Percentiles rank a stretch among this genome's conserved stretches.
These are phyloP conservation scores for Hyphopichia pseudoburtonii DNA, from an alignment of 1,139 yeast species.

Conservation along the genomic window DNA sequence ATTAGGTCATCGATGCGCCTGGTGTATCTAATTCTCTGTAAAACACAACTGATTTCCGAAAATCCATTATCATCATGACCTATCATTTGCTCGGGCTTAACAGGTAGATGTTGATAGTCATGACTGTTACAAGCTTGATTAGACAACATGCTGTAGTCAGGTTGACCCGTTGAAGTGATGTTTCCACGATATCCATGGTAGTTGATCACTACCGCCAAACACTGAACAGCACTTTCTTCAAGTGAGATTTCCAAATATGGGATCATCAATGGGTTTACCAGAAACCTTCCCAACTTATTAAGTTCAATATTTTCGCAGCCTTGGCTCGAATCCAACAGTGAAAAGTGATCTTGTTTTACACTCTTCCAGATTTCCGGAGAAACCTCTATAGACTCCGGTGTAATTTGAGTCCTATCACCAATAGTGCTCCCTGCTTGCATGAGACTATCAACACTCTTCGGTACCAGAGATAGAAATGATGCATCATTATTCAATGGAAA, in stretches of 20 bases:
- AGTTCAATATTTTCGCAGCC: no score
- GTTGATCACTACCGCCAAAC: slow-evolving; percentile 10
- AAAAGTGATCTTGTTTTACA: neutral
- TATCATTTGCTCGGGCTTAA: neutral
- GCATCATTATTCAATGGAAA: no score
- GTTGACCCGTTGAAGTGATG: neutral
- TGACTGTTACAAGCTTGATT: neutral
- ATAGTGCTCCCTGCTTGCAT: no score
- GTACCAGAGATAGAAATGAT: no score
- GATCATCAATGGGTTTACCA: slow-evolving; percentile 8
- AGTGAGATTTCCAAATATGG: slow-evolving; percentile 11
- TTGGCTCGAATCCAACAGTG: no score
- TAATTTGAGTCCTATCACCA: no score
- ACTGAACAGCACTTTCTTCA: slow-evolving; percentile 11
- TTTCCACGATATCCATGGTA: slow-evolving; percentile 11
- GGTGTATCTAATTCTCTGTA: slow-evolving; percentile 4
- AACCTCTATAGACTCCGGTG: no score
- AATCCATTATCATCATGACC: neutral
- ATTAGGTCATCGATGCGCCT: slow-evolving; percentile 10
- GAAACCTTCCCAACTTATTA: slow-evolving; percentile 13
- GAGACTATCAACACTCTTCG: no score
- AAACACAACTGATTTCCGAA: neutral
- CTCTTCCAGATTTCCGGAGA: no score
- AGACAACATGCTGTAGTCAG: neutral
- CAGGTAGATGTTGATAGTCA: neutral